These are phyloP conservation scores for Colletotrichum costaricense DNA, from an alignment of 2,329 filamentous ascomycete species.

Conservation along the genomic window DNA sequence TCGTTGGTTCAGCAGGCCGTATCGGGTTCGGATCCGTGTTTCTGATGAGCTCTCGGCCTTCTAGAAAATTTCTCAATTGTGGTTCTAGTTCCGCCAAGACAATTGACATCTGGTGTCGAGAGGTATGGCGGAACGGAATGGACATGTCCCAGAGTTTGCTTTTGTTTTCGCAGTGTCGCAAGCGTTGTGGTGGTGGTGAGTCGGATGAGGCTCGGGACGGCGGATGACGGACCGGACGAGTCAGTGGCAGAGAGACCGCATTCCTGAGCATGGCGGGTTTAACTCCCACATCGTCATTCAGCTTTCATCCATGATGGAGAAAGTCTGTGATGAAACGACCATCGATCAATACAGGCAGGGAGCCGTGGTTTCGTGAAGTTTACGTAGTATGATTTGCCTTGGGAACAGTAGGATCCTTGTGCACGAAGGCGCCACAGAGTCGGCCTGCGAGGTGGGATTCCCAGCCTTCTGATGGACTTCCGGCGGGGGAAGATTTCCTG, in stretches of 20 bases:
- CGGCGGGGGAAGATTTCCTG: neutral
- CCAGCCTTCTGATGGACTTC: conserved; percentile 8
- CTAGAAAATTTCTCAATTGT: conserved; percentile 1
- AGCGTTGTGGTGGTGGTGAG: neutral
- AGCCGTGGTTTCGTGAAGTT: neutral
- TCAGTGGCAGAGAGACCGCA: conserved; percentile 8
- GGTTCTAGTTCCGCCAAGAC: neutral
- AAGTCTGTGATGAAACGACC: neutral
- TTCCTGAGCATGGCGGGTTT: neutral
- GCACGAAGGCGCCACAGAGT: neutral
- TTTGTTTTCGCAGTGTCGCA: conserved; percentile 11
- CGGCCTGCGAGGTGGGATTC: neutral
- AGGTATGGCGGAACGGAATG: neutral
- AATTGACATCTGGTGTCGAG: neutral
- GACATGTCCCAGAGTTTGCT: neutral
- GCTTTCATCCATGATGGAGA: neutral
- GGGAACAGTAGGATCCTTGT: neutral
- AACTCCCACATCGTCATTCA: neutral
- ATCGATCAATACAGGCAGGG: neutral
- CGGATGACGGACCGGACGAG: conserved; percentile 27
- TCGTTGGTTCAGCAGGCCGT: neutral
- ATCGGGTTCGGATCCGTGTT: conserved; percentile 10
- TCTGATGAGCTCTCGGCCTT: conserved; percentile 1
- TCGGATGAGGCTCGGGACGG: conserved; percentile 18
- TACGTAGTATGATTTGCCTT: neutral